A percentile compares a stretch with the other conserved stretches of the same genome.
These are phyloP conservation scores for Euphorbia schlechtendalii DNA, from an alignment of 441 rosid species.

Conservation along the genomic window DNA sequence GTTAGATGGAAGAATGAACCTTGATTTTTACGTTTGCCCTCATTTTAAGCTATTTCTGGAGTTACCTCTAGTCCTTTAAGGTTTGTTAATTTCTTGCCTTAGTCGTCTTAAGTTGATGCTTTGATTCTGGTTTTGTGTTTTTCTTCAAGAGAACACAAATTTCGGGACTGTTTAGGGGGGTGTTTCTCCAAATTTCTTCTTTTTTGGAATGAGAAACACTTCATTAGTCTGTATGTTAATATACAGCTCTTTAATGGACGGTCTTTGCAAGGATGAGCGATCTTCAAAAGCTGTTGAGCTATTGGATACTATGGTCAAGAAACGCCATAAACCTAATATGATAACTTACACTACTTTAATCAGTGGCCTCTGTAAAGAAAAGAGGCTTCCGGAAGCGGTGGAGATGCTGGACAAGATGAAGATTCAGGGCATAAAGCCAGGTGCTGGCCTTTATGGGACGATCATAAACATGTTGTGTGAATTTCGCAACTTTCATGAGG, in stretches of 20 bases:
- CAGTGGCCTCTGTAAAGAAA: conserved; percentile 66
- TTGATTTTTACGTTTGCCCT: too few relatives aligned
- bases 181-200: too few relatives aligned
- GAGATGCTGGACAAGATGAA: conserved; percentile 80
- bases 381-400: conserved; percentile 54
- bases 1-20: too few relatives aligned
- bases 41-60: too few relatives aligned
- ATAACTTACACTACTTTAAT: conserved; percentile 65
- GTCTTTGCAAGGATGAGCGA: conserved; percentile 60
- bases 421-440: conserved; percentile 86
- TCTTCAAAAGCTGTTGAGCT: conserved; percentile 57
- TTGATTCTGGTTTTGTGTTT: too few relatives aligned
- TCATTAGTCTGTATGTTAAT: too few relatives aligned
- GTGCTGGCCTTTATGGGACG: conserved; percentile 74
- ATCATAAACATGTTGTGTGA: conserved; percentile 55
- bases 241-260: conserved; percentile 77
- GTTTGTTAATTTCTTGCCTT: too few relatives aligned
- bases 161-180: too few relatives aligned
- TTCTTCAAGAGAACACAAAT: too few relatives aligned
- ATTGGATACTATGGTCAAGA: conserved; percentile 54
- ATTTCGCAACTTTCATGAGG: conserved; percentile 54
- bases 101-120: too few relatives aligned
- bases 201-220: too few relatives aligned
- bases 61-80: too few relatives aligned
- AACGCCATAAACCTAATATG: conserved; percentile 49